Base-by-base conservation (phyloP, 23 red algal species). In the Gracilaria vermiculophylla region DNA sequence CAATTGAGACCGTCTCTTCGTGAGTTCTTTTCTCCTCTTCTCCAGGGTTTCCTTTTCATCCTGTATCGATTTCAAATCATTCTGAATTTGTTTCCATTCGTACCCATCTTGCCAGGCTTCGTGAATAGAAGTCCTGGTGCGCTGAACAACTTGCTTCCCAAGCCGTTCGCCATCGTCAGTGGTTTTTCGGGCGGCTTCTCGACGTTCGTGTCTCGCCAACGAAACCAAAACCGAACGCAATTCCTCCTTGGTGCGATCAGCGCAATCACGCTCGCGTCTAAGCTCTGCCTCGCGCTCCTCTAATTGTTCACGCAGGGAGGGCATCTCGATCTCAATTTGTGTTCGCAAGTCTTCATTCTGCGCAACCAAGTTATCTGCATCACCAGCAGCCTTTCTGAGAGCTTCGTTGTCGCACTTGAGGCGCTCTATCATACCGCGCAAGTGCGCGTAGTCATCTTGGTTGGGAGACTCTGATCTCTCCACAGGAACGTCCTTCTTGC, bases 61-160 rank as follows among this genome's bases (percentile, higher is more conserved):
- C 20, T 76, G 53, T 43, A 96, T 53, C 20, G 15, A 56, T 19
- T 61, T 44, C 56, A 79, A 35, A 47, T 86, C 76, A 43, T 58
- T 69, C 21, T 64, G 67, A 57, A 96, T 54, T 7, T 77, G 56
- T 34, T 72, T 66, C 72, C 88, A 91, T 62, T 91, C 89, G 8
- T 76, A n/a, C 23, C 94, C 94, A 78, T 97, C 94, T 51, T 97
- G 86, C 94, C 94, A 97, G 8, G 65, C 89, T 51, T 97, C 94
- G 17, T 92, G 74, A 19, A 97, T 85, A 42, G 89, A 61, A 28
- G 88, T 97, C 27, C 89, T 76, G 31, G 73, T 76, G 36, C 94
- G 89, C 48, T 77, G 49, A 17, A 97, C 88, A 25, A 78, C 82
- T 25, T 76, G 34, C n/a, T 81, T 81, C 17, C 94, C 94, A 0